A percentile compares a stretch with the other conserved stretches of the same genome.
phyloP scores from a whole-genome alignment of 495 filamentous ascomycete genomes.

The Podospora anserina region DNA sequence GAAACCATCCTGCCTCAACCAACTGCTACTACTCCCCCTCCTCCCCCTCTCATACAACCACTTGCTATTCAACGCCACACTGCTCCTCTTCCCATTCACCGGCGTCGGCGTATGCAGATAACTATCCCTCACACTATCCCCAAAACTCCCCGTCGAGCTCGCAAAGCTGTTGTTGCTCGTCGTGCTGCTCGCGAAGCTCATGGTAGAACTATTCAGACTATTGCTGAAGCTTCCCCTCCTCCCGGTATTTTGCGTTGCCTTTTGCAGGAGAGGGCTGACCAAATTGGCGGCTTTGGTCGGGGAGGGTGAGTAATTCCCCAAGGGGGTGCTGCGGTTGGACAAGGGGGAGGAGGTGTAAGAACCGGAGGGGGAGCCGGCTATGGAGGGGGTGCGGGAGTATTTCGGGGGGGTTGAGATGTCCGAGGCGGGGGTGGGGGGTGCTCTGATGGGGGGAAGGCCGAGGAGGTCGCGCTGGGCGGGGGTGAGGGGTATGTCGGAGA shows the following conservation, averaged over 20 bases:
- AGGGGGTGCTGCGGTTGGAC: constrained; percentile 39
- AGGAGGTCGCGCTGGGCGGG: constrained; percentile 82
- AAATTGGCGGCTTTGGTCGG: constrained; percentile 22
- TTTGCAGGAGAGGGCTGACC: constrained; percentile 67
- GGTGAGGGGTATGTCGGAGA: constrained; percentile 86
- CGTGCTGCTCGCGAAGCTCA: background rate
- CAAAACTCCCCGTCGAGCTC: constrained; percentile 13
- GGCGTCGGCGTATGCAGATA: constrained; percentile 59
- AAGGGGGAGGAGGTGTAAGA: constrained; percentile 56
- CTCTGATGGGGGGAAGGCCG: constrained; percentile 68
- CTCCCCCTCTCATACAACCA: constrained; percentile 86
- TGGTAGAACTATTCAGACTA: background rate
- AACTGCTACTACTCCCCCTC: constrained; percentile 38
- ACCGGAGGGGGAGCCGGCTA: constrained; percentile 47
- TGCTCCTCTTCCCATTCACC: constrained; percentile 61
- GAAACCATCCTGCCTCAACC: constrained; percentile 28
- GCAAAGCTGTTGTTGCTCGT: background rate
- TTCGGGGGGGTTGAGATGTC: constrained; percentile 81
- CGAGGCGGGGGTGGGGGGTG: constrained; percentile 56
- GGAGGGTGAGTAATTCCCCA: constrained; percentile 24
- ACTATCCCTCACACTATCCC: constrained; percentile 14
- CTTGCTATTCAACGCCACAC: constrained; percentile 74
- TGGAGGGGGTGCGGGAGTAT: constrained; percentile 70
- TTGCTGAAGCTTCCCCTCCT: constrained; percentile 31
- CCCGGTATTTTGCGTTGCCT: constrained; percentile 48